Percentiles rank a stretch among this genome's conserved stretches.
Evolutionary conservation across 177 flowering plant genomes (phyloP).

Genomic region (Vitis hybrid): DNA sequence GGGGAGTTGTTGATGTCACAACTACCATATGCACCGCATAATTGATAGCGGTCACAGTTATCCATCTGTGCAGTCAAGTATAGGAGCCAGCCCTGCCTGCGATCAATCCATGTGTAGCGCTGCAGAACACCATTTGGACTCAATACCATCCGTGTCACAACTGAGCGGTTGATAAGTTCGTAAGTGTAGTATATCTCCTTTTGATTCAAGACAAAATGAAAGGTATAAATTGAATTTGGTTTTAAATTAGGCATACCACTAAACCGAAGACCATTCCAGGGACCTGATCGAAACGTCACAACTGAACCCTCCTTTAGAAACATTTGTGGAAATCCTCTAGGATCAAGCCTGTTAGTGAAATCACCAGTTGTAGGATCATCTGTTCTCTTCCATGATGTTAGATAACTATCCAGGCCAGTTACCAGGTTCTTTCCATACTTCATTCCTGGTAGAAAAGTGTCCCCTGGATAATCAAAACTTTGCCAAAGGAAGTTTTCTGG

Average conservation of each 20-base stretch:
- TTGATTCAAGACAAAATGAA: conserved; percentile 5
- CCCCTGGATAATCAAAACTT: conserved; percentile 45
- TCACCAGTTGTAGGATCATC: conserved; percentile 40
- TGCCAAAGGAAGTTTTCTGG: conserved; percentile 31
- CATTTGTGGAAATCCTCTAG: conserved; percentile 19
- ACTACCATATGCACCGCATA: conserved; percentile 26
- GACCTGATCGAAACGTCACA: conserved; percentile 15
- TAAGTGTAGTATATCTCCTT: conserved; percentile 16
- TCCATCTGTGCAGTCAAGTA: conserved; percentile 3
- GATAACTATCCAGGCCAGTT: conserved; percentile 8
- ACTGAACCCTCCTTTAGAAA: neutral
- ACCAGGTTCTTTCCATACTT: conserved; percentile 28
- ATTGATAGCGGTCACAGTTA: conserved; percentile 12
- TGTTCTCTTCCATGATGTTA: conserved; percentile 36
- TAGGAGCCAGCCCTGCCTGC: conserved; percentile 19
- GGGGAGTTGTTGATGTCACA: conserved; percentile 14
- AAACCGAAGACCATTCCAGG: conserved; percentile 33
- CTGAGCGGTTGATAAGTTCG: neutral
- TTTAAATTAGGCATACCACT: conserved; percentile 12
- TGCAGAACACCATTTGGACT: conserved; percentile 11
- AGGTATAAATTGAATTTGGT: neutral
- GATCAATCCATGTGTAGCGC: conserved; percentile 9
- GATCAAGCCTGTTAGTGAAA: conserved; percentile 17
- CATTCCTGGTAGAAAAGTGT: conserved; percentile 34
- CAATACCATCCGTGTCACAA: conserved; percentile 6